Conservation (phyloP, 257 asterid species). For the Solanum chmielewskii region DNA sequence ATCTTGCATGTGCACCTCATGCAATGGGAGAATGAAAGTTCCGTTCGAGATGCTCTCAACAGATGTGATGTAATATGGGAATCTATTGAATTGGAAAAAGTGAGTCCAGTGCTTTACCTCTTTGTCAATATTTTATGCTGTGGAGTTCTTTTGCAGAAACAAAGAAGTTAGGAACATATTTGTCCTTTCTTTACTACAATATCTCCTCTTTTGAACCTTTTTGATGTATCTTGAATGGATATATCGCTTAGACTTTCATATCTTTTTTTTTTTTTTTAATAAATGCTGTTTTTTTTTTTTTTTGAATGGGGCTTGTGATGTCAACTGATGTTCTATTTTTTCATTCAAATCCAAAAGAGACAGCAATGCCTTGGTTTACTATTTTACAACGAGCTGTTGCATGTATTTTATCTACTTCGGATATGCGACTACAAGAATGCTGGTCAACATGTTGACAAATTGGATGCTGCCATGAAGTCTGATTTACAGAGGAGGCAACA, state of each 20-base stretch:
- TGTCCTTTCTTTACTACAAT: not conserved
- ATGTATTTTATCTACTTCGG: constrained; percentile 83
- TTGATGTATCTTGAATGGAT: not conserved
- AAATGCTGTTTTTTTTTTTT: not conserved
- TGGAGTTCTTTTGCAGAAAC: not conserved
- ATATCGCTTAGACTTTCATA: not conserved
- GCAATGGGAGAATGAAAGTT: constrained; percentile 71
- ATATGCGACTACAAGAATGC: constrained; percentile 90
- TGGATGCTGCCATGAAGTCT: constrained; percentile 79
- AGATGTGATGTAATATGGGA: constrained; percentile 75
- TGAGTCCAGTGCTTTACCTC: constrained; percentile 13
- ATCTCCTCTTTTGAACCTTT: not conserved
- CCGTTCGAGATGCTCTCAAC: constrained; percentile 72
- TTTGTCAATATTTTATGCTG: not conserved
- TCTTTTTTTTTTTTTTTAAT: not conserved
- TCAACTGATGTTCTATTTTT: constrained; percentile 10
- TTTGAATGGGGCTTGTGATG: not conserved
- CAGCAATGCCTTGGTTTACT: constrained; percentile 74
- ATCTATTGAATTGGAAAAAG: constrained; percentile 65
- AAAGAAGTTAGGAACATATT: not conserved
- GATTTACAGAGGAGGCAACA: constrained; percentile 65
- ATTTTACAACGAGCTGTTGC: constrained; percentile 83
- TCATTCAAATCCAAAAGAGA: constrained; percentile 33
- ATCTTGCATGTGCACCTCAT: constrained; percentile 82
- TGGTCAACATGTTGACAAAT: constrained; percentile 65